Evolutionary conservation across 768 basidiomycete genomes (phyloP), one percentile per base, ranked within the genome.

Genomic region (Rhizopogon roseolus): DNA sequence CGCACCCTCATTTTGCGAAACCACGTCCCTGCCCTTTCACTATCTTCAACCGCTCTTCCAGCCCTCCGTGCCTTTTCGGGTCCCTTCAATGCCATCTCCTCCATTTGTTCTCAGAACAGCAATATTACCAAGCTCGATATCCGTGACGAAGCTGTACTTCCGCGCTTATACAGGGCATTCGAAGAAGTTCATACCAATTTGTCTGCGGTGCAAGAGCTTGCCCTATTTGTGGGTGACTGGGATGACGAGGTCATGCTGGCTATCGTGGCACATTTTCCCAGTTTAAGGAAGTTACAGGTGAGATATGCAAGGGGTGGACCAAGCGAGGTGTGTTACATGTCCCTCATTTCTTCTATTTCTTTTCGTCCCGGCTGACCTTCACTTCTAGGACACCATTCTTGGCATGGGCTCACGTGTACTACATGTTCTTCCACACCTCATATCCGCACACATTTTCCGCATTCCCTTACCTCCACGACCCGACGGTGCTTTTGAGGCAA

Each of bases 241-340:
- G 77, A 79, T 53, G 66, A 74, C 40, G 77, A 79, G 56, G 68
- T 79, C 7, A 58, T 79, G 17, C 69, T 75, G 38, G 76, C 75
- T 5, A 58, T 76, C 22, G 65, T 66, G n/a, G 61, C 66, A 42
- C 67, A 75, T 38, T 76, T 78, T 53, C 55, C 52, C 8, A 53
- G 60, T 9, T 57, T 80, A 6, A 63, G 65, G n/a, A 67, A 68
- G 39, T 64, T 80, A 17, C 70, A 71, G 56, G 66, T 80, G 56
- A 66, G 65, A 54, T 79, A 71, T 60, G 70, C 62, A 32, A 57
- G 61, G n/a, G 68, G 63, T 0, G 63, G 66, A 22, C 76, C 77
- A 8, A 62, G 67, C 25, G 77, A 79, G 64, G 78, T 78, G 42
- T 25, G 75, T 63, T 36, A 36, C 10, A 9, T 46, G 17, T 29